phyloP scores from a whole-genome alignment of 1,139 yeast species.

The Yamadazyma spencermartinsiae region DNA sequence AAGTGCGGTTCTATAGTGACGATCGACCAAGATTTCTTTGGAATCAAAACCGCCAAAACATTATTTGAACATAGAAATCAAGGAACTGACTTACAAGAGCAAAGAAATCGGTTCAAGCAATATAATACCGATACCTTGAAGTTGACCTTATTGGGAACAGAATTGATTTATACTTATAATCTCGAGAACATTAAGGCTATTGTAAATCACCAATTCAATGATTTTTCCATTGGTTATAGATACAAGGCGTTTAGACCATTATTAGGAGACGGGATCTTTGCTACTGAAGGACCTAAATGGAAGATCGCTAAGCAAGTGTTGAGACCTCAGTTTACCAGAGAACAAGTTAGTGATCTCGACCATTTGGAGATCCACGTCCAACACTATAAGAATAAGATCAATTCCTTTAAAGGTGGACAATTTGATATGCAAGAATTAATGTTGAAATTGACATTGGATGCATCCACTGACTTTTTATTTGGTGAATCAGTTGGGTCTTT shows the following conservation, averaged over 20 bases:
- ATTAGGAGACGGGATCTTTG: conserved; percentile 60
- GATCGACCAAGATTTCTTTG: conserved; percentile 15
- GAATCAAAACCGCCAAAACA: conserved; percentile 12
- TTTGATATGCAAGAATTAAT: conserved; percentile 42
- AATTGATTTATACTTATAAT: conserved; percentile 23
- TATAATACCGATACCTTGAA: conserved; percentile 14
- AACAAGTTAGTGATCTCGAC: conserved; percentile 51
- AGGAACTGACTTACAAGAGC: conserved; percentile 15
- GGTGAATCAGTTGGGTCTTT: conserved; percentile 44
- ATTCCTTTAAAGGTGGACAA: conserved; percentile 21
- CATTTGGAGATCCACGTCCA: conserved; percentile 47
- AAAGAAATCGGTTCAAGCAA: conserved; percentile 11
- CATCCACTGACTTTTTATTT: conserved; percentile 51
- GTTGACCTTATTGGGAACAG: conserved; percentile 14
- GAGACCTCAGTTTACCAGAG: conserved; percentile 59
- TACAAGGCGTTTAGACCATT: conserved; percentile 44
- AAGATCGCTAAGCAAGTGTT: conserved; percentile 55
- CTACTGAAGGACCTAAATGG: conserved; percentile 59
- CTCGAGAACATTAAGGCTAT: conserved; percentile 40
- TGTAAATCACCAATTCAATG: conserved; percentile 46
- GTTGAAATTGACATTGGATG: conserved; percentile 46
- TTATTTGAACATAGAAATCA: conserved; percentile 14
- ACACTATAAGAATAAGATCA: conserved; percentile 33
- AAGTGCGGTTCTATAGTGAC: conserved; percentile 9
- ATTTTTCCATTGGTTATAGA: conserved; percentile 52